Evolutionary conservation across 75 land plant genomes (phyloP).

Genomic region (Cunninghamia lanceolata): DNA sequence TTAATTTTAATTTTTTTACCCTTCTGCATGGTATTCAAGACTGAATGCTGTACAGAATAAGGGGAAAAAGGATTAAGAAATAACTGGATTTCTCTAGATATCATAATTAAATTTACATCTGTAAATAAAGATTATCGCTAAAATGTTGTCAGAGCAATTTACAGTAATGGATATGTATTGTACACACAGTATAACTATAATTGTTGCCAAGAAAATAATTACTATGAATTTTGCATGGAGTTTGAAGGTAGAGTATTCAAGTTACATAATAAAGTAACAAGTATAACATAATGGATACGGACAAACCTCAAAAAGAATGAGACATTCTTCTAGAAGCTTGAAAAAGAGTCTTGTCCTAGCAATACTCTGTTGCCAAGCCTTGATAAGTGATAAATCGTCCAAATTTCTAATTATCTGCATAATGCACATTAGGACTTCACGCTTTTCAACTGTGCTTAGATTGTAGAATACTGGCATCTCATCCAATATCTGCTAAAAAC

Average conservation of each 20-base stretch:
- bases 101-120: background rate
- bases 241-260: background rate
- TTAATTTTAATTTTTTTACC: background rate
- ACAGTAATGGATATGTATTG: background rate
- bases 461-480: constrained; percentile 99
- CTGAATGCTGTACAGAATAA: background rate
- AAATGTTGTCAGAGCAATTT: background rate
- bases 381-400: constrained; percentile 88
- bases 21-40: background rate
- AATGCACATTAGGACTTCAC: constrained; percentile 78
- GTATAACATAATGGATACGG: background rate
- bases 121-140: background rate
- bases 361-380: constrained; percentile 97
- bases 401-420: constrained; percentile 88
- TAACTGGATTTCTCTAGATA: background rate
- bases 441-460: constrained; percentile 78
- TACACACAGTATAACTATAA: background rate
- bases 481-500: constrained; percentile 79
- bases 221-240: background rate
- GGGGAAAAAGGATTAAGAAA: background rate
- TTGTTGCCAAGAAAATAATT: background rate
- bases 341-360: constrained; percentile 97
- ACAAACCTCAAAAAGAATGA: constrained; percentile 86
- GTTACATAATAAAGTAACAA: background rate
- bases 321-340: constrained; percentile 95